Percentiles rank a stretch among this genome's conserved stretches.
These are phyloP conservation scores for Psilocybe cyanescens DNA, from an alignment of 768 basidiomycete species.

Conservation along the genomic window DNA sequence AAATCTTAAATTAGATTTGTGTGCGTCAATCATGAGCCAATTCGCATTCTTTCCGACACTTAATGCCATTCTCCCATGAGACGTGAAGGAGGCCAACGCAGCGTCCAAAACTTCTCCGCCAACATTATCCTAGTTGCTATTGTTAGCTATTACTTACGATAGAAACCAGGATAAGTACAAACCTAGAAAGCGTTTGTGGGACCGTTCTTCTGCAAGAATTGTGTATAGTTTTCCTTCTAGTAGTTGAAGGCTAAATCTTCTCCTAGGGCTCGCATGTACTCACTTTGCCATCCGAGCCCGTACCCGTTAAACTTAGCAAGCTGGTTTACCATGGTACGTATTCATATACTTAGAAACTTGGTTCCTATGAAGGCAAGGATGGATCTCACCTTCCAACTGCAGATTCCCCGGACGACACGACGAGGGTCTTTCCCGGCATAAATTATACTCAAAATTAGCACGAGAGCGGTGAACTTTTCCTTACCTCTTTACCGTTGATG, in stretches of 20 bases:
- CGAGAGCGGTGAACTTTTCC: background rate
- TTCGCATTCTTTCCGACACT: conserved; percentile 31
- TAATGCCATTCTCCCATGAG: conserved; percentile 29
- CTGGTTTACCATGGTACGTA: background rate
- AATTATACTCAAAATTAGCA: no score
- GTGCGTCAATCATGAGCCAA: background rate
- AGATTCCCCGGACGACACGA: conserved; percentile 40
- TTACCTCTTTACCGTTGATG: conserved; percentile 38
- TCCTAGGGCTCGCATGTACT: conserved; percentile 57
- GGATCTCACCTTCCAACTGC: conserved; percentile 23
- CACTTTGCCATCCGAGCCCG: conserved; percentile 77
- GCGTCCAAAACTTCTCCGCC: conserved; percentile 62
- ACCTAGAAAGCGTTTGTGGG: conserved; percentile 43
- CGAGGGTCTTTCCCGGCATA: conserved; percentile 40
- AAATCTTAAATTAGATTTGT: background rate
- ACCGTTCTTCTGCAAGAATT: conserved; percentile 59
- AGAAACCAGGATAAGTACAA: background rate
- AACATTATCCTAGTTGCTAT: conserved; percentile 55
- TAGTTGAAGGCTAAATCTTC: conserved; percentile 76
- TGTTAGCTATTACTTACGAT: background rate
- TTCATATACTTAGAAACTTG: background rate
- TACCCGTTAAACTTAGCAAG: conserved; percentile 66
- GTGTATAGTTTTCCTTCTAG: conserved; percentile 55
- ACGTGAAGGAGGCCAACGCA: conserved; percentile 41
- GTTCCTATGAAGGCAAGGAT: background rate